Evolutionary conservation across 345 rosid species (phyloP), one percentile per base, ranked within the genome.

Genomic region (Acer saccharum): DNA sequence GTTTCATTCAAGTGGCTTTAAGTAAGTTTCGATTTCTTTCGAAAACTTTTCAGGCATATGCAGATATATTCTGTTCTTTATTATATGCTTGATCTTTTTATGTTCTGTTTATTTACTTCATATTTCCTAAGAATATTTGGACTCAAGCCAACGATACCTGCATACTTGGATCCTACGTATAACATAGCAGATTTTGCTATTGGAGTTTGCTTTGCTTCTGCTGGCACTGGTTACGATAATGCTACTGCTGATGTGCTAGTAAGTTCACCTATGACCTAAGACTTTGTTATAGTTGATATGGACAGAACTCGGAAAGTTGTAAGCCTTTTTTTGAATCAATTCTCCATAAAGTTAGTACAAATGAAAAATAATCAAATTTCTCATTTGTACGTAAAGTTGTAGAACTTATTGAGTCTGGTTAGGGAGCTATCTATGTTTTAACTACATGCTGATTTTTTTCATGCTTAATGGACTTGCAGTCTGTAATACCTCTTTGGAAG

Each of bases 201-300:
- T 0, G 96, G 98, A 1, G 96, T 94, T 74, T 90, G 90, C 76
- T 94, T 94, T 66, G 98, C 98, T 74, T 94, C 98, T 54, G 95
- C 98, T 9, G 97, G 98, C 78, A 92, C 96, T 8, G 96, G 98
- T 74, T 89, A 88, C 69, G 98, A 94, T 71, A 91, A 91, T 82
- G 90, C 90, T 60, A 94, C 97, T 68, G 79, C 96, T 66, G 63
- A 75, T 77, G 92, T 92, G 72, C 80, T 91, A 39, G 98, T 94
- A 89, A 90, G 94, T 89, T 68, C 46, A 52, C 71, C 29, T 23
- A 46, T 71, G 69, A 32, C 75, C 44, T 21, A 32, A 58, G 71
- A 44, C 35, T 65, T 41, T 43, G 9, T 18, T 11, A 65, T 7
- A 18, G n/a, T 65, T 27, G 32, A 39, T 41, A 65, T n/a, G 48